Evolutionary conservation across 176 grass and related monocot genomes (phyloP), one percentile per base, ranked within the genome.

Genomic region (Hordeum marinum): DNA sequence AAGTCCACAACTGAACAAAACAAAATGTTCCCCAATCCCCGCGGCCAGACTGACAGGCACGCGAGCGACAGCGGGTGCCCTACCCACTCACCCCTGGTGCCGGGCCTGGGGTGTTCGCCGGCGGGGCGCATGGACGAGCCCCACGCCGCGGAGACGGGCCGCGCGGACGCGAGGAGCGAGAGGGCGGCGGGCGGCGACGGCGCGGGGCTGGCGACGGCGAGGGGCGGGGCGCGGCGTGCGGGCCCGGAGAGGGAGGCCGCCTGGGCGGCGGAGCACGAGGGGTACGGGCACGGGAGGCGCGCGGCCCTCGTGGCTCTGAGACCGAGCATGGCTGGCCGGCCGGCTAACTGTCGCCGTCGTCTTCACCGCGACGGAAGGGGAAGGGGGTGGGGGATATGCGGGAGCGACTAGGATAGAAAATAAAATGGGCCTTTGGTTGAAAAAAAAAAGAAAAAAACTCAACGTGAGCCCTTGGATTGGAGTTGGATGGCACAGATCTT

Each of bases 41-140:
- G 11, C 8, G 11, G 39, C 57, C 0, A 65, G 61, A 71, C 21
- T 15, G 63, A 20, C 71, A 26, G 43, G 18, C 71, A 74, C 42
- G 1, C 42, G 1, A 6, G 35, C 9, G 39, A 23, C 4, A 20
- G 36, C 40, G 37, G 11, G 1, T 14, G n/a, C 6, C 68, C n/a
- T 24, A 41, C 17, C 17, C 18, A 71, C 84, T 77, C 68, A 94
- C 89, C 92, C 82, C 83, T 86, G 32, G 88, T 86, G 32, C 52
- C 66, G 13, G 83, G 68, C 86, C 84, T 58, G 68, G 66, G 17
- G 11, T 32, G 62, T 63, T 25, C 40, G 8, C 25, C 73, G 52
- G 26, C 41, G 26, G 79, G 25, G 21, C 34, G 74, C 83, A 87
- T 75, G 79, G 71, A 34, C 36, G 20, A 59, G 26, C 58, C 8